phyloP scores from a whole-genome alignment of 306 rosid genomes.

The Myrica gale region DNA sequence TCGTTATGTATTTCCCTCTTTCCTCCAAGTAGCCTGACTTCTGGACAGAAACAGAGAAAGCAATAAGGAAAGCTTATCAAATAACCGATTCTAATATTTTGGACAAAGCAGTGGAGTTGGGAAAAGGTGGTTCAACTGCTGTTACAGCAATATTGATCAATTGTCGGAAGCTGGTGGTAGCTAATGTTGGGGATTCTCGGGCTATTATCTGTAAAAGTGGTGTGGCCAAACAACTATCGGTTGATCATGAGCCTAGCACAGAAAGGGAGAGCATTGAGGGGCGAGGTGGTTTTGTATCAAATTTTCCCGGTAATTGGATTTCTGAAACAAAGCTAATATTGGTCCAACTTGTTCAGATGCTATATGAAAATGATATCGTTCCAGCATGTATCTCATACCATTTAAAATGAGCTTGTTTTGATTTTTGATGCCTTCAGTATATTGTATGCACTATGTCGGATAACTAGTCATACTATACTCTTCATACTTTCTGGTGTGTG shows the following conservation, averaged over 20 bases:
- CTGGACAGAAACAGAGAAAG: conserved; percentile 64
- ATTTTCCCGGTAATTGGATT: conserved; percentile 70
- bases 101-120: conserved; percentile 67
- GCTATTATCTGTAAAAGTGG: conserved; percentile 75
- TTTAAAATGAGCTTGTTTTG: not conserved
- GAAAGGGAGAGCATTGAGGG: conserved; percentile 64
- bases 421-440: not conserved
- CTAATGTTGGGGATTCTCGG: conserved; percentile 91
- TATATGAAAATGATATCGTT: not conserved
- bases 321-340: not conserved
- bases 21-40: conserved; percentile 57
- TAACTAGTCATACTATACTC: not conserved
- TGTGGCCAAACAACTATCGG: conserved; percentile 64
- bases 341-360: not conserved
- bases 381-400: not conserved
- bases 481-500: not conserved
- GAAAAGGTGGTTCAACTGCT: conserved; percentile 95
- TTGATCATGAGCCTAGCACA: conserved; percentile 80
- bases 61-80: conserved; percentile 70
- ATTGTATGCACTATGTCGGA: not conserved
- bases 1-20: conserved; percentile 1
- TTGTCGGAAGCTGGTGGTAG: conserved; percentile 73
- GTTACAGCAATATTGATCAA: conserved; percentile 90
- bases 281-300: conserved; percentile 93
- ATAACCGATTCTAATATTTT: conserved; percentile 71